phyloP scores from a whole-genome alignment of 192 early-diverging fungal species.

The Globomyces pollinis-pini region DNA sequence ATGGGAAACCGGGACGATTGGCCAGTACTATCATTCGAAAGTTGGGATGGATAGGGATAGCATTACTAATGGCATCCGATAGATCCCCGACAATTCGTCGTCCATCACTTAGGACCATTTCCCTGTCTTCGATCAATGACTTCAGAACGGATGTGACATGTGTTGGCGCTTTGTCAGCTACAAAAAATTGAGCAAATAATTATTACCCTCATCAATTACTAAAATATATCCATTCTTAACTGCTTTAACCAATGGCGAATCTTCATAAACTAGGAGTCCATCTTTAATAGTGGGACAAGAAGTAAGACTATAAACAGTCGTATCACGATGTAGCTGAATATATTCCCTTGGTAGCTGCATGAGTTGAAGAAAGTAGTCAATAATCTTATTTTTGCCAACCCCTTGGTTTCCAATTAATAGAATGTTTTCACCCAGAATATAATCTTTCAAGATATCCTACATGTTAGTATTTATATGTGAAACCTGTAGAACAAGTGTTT shows the following conservation, averaged over 20 bases:
- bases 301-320: conserved; percentile 70
- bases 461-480: background rate
- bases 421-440: conserved; percentile 65
- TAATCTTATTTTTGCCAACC: conserved; percentile 43
- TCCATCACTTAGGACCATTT: conserved; percentile 72
- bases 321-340: conserved; percentile 72
- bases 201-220: conserved; percentile 81
- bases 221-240: conserved; percentile 57
- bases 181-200: too few species aligned
- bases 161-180: conserved; percentile 75
- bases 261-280: conserved; percentile 63
- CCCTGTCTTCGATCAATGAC: conserved; percentile 66
- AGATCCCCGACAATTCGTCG: conserved; percentile 44
- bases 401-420: conserved; percentile 79
- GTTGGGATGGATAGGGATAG: conserved; percentile 34
- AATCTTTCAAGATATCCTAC: conserved; percentile 73
- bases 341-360: conserved; percentile 67
- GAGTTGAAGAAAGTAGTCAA: conserved; percentile 60
- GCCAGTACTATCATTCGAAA: conserved; percentile 80
- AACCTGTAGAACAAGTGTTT: conserved; percentile 51
- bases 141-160: conserved; percentile 73
- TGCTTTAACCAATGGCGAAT: conserved; percentile 59
- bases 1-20: conserved; percentile 70
- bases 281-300: conserved; percentile 60
- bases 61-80: background rate